Base-by-base conservation (phyloP, 2,329 filamentous ascomycete genomes). In the Diaporthe velutina region DNA sequence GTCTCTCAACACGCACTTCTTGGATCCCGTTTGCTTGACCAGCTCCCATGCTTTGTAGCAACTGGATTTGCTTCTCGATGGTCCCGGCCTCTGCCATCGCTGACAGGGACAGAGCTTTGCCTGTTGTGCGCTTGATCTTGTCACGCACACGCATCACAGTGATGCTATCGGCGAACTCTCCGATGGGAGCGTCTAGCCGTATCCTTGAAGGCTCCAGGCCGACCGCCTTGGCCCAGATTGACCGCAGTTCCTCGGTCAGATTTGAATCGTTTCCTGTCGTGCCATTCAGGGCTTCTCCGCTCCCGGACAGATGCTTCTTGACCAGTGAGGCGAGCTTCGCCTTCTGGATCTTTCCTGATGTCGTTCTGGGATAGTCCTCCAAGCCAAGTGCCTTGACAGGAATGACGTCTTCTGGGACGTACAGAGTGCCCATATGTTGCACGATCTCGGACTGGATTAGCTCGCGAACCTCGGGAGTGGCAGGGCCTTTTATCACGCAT, bases 41-140 rank as follows among this genome's bases (percentile, higher is more conserved):
- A 30, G 57, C 57, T 58, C 70, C 57, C 48, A 72, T 68, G 2
- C 73, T 50, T 7, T 57, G 60, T 42, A 77, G 50, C 4, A 77
- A 35, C 13, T 70, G 42, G 40, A 76, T 75, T 28, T 77, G 76
- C 30, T 72, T 71, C 64, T 75, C 57, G 12, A 77, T 75, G n/a
- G 71, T 77, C 6, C 71, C 71, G 12, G 61, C 61, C 28, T 57
- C 71, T n/a, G 52, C 33, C 71, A 73, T 73, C 52, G 61, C 71
- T 42, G 61, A n/a, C 17, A 73, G 25, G 1, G 71, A 68, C 30
- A 73, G 52, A 0, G 71, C 30, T 10, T 70, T 73, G 3, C 71
- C 71, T 6, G 71, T 73, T 17, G 60, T 22, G 22, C 61, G 50
- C 71, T 58, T 73, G n/a, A 73, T 73, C 19, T 33, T 58, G 28